These are phyloP conservation scores for Lentinula sp. DNA, from an alignment of 768 basidiomycete genomes.

Conservation along the genomic window DNA sequence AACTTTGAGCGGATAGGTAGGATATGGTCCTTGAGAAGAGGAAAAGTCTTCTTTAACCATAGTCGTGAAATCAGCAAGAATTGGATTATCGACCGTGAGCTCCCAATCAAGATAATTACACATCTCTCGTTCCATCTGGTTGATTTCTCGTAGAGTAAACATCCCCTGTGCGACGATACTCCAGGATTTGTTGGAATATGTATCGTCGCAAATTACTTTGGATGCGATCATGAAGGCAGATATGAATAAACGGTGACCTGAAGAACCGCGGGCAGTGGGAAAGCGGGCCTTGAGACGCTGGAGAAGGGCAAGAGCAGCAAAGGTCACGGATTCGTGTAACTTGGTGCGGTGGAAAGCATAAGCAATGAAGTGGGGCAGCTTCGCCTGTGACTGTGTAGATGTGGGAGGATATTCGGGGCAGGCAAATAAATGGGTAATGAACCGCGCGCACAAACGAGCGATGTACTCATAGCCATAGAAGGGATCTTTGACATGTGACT, in stretches of 20 bases:
- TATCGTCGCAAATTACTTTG: slow-evolving; percentile 92
- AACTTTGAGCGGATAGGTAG: slow-evolving; percentile 55
- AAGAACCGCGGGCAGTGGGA: slow-evolving; percentile 85
- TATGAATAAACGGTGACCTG: slow-evolving; percentile 85
- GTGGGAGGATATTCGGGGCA: slow-evolving; percentile 78
- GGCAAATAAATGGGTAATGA: slow-evolving; percentile 80
- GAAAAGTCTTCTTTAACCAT: slow-evolving; percentile 57
- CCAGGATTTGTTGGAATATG: slow-evolving; percentile 93
- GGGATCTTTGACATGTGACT: slow-evolving; percentile 36
- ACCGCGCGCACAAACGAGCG: slow-evolving; percentile 65
- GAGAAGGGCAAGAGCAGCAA: slow-evolving; percentile 60
- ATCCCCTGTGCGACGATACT: slow-evolving; percentile 84
- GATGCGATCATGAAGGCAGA: slow-evolving; percentile 91
- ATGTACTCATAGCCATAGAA: slow-evolving; percentile 75
- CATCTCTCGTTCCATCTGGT: slow-evolving; percentile 97
- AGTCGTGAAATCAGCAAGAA: slow-evolving; percentile 54
- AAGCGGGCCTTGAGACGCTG: slow-evolving; percentile 88
- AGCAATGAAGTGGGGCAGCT: slow-evolving; percentile 75
- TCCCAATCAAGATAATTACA: slow-evolving; percentile 92
- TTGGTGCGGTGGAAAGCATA: slow-evolving; percentile 85
- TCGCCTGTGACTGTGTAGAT: slow-evolving; percentile 49
- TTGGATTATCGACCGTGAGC: slow-evolving; percentile 63
- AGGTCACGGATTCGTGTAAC: slow-evolving; percentile 64
- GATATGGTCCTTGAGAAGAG: slow-evolving; percentile 47
- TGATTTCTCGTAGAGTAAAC: slow-evolving; percentile 84